Conservation (phyloP, 352 stramenopile species). For the Phytophthora sp. region DNA sequence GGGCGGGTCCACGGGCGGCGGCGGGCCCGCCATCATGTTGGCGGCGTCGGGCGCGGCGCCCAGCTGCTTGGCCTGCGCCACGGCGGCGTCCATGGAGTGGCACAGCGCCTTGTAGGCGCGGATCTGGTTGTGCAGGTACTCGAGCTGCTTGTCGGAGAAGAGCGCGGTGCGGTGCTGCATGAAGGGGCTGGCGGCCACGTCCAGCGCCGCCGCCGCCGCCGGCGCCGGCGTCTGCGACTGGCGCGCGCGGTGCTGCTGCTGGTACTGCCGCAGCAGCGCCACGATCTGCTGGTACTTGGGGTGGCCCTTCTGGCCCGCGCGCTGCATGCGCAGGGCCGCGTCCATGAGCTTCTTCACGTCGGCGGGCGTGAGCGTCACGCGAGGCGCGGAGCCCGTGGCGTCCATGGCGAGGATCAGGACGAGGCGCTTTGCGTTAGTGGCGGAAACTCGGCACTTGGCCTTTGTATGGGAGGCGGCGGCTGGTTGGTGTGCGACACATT, state of each 20-base stretch:
- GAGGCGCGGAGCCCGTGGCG: slow-evolving; percentile 12
- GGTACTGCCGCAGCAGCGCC: slow-evolving; percentile 75
- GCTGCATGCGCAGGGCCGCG: slow-evolving; percentile 81
- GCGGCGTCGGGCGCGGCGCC: not conserved
- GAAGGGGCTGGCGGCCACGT: slow-evolving; percentile 65
- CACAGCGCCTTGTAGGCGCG: slow-evolving; percentile 84
- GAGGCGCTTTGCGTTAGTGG: slow-evolving; percentile 4
- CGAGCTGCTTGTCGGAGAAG: slow-evolving; percentile 87
- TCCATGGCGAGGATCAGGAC: slow-evolving; percentile 22
- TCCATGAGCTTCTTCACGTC: slow-evolving; percentile 89
- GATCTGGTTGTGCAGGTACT: slow-evolving; percentile 88
- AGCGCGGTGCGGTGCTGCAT: slow-evolving; percentile 67
- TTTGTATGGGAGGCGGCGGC: not conserved
- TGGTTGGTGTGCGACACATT: slow-evolving; percentile 20
- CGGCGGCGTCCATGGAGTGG: slow-evolving; percentile 80
- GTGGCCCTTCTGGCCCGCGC: slow-evolving; percentile 74
- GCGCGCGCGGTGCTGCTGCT: slow-evolving; percentile 48
- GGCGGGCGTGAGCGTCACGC: slow-evolving; percentile 51
- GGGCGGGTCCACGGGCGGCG: slow-evolving; percentile 4
- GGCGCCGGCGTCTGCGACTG: slow-evolving; percentile 29
- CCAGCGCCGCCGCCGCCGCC: slow-evolving; percentile 28
- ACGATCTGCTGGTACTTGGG: slow-evolving; percentile 90
- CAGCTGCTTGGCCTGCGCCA: slow-evolving; percentile 39
- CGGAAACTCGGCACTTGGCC: slow-evolving; percentile 11
- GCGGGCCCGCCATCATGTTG: not conserved